phyloP scores from a whole-genome alignment of 345 rosid genomes.

The Laguncularia racemosa region DNA sequence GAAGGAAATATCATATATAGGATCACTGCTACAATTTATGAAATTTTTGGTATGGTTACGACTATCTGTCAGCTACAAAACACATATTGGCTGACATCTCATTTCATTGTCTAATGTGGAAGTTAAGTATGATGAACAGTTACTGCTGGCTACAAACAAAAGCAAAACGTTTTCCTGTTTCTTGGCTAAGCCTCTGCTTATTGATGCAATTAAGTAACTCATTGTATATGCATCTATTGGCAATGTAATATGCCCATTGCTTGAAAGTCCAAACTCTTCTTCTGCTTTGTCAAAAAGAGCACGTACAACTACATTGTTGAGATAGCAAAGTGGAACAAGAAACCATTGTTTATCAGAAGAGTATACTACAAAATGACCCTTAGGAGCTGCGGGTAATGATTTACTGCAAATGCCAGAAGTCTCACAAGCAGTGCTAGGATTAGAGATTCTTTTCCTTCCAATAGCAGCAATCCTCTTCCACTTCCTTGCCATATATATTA shows the following conservation, averaged over 20 bases:
- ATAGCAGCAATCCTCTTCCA: too few relatives aligned
- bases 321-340: slow-evolving; percentile 14
- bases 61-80: too few relatives aligned
- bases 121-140: neutral
- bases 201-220: slow-evolving; percentile 19
- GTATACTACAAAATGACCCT: slow-evolving; percentile 13
- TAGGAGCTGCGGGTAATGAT: too few relatives aligned
- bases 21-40: too few relatives aligned
- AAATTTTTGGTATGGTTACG: too few relatives aligned
- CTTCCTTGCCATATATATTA: too few relatives aligned
- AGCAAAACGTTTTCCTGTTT: slow-evolving; percentile 25
- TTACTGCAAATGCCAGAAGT: too few relatives aligned
- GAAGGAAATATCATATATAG: too few relatives aligned
- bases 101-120: too few relatives aligned
- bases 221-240: slow-evolving; percentile 20
- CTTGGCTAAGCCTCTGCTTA: slow-evolving; percentile 10
- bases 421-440: too few relatives aligned
- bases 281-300: slow-evolving; percentile 11
- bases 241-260: slow-evolving; percentile 24
- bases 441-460: too few relatives aligned
- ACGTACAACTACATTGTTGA: neutral
- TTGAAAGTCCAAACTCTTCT: slow-evolving; percentile 13
- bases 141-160: neutral
- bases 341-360: slow-evolving; percentile 6
- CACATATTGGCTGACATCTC: too few relatives aligned